A percentile compares a stretch with the other conserved stretches of the same genome.
phyloP scores from a whole-genome alignment of 2,329 filamentous ascomycete genomes.

The Cercospora sp. region DNA sequence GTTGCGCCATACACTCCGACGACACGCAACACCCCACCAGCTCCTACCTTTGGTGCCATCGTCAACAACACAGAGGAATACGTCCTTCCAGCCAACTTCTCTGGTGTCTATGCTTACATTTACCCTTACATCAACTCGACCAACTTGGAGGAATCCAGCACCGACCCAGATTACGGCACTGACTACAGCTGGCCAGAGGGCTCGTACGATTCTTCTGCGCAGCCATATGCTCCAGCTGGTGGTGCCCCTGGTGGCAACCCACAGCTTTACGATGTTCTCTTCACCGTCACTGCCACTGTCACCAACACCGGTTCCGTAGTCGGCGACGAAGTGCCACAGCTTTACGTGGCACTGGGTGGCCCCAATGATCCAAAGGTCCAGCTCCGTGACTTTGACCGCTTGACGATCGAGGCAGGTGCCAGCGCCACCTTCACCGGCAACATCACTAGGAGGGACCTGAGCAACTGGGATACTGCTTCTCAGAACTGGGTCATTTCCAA shows the following conservation, averaged over 20 bases:
- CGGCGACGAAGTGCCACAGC: constrained; percentile 72
- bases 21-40: constrained; percentile 61
- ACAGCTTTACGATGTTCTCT: constrained; percentile 67
- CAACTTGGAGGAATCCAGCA: constrained; percentile 57
- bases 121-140: constrained; percentile 72
- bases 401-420: constrained; percentile 70
- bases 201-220: constrained; percentile 59
- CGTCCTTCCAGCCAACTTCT: constrained; percentile 63
- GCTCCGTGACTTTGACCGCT: constrained; percentile 67
- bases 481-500: constrained; percentile 75
- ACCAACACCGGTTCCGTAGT: constrained; percentile 66
- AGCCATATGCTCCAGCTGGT: constrained; percentile 63
- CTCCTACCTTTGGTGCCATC: constrained; percentile 64
- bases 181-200: constrained; percentile 60
- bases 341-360: constrained; percentile 78
- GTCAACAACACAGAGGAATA: constrained; percentile 66
- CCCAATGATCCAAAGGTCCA: constrained; percentile 62
- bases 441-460: constrained; percentile 76
- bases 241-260: constrained; percentile 59
- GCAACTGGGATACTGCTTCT: constrained; percentile 76
- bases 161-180: constrained; percentile 61
- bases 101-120: constrained; percentile 58
- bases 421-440: constrained; percentile 65
- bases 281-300: constrained; percentile 66
- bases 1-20: constrained; percentile 59